Percentiles rank a stretch among this genome's conserved stretches.
These are phyloP conservation scores for Mucor sp. DNA, from an alignment of 371 early-diverging fungal genomes.

Conservation along the genomic window DNA sequence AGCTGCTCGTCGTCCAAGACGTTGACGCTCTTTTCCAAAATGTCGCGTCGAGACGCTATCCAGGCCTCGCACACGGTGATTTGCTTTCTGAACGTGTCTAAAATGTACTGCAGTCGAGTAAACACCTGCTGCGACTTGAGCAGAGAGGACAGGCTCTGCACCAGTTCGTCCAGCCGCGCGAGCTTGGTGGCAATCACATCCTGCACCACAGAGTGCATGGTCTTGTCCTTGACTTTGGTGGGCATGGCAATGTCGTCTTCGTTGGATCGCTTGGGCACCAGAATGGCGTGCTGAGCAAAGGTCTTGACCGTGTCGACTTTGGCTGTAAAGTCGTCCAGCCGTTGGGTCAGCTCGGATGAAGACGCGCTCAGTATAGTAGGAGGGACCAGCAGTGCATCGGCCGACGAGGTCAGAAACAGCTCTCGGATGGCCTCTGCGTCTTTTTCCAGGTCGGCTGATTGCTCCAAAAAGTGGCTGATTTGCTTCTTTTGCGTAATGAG, in stretches of 20 bases:
- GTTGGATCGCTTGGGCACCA: constrained; percentile 30
- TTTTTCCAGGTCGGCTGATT: constrained; percentile 27
- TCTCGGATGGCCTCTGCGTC: constrained; percentile 37
- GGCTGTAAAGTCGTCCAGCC: constrained; percentile 18
- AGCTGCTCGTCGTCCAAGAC: constrained; percentile 24
- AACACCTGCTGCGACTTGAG: constrained; percentile 38
- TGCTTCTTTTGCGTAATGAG: constrained; percentile 28
- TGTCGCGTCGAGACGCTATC: constrained; percentile 30
- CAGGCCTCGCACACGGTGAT: constrained; percentile 30
- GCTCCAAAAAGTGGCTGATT: constrained; percentile 19
- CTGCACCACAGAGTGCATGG: constrained; percentile 38
- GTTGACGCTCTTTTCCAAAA: constrained; percentile 22
- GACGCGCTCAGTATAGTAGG: background rate
- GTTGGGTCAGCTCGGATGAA: background rate
- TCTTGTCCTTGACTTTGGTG: constrained; percentile 36
- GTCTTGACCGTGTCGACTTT: constrained; percentile 10
- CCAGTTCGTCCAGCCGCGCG: constrained; percentile 28
- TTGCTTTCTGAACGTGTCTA: constrained; percentile 35
- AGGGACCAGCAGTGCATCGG: background rate
- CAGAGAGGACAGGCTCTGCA: constrained; percentile 25
- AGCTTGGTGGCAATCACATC: constrained; percentile 35
- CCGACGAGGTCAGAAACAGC: constrained; percentile 15
- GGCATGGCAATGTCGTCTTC: constrained; percentile 29
- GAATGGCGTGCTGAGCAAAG: constrained; percentile 3
- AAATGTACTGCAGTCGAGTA: constrained; percentile 35